Evolutionary conservation across 2,329 filamentous ascomycete genomes (phyloP).

Genomic region (Xylariaceae sp.): DNA sequence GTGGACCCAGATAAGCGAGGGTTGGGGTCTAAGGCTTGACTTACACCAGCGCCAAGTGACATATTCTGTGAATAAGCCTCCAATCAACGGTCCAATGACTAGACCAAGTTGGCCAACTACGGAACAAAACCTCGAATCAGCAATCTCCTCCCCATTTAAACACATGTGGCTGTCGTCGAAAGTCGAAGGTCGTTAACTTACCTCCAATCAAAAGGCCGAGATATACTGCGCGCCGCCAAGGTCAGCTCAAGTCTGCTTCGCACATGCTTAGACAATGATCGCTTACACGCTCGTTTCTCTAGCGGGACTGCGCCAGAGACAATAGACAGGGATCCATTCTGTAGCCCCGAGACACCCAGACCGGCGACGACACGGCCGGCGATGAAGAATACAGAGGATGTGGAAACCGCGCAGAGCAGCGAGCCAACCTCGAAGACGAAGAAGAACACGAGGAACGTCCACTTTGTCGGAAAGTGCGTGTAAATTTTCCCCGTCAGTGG

Average conservation of each 20-base stretch:
- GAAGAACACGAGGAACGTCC: slow-evolving; percentile 51
- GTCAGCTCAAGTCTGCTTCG: slow-evolving; percentile 1
- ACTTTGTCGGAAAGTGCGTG: slow-evolving; percentile 48
- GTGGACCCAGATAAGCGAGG: slow-evolving; percentile 21
- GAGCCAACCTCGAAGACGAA: slow-evolving; percentile 63
- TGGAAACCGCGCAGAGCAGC: slow-evolving; percentile 58
- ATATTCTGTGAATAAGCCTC: slow-evolving; percentile 30
- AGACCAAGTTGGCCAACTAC: slow-evolving; percentile 25
- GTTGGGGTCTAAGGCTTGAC: neutral
- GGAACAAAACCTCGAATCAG: slow-evolving; percentile 5
- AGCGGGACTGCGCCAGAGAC: slow-evolving; percentile 50
- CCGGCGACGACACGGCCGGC: slow-evolving; percentile 62
- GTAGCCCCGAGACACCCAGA: slow-evolving; percentile 57
- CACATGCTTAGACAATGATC: neutral
- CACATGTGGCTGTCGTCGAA: slow-evolving; percentile 5
- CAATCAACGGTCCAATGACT: slow-evolving; percentile 30
- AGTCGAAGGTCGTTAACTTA: slow-evolving; percentile 48
- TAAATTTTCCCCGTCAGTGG: slow-evolving; percentile 61
- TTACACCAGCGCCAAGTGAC: slow-evolving; percentile 33
- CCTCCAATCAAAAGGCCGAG: slow-evolving; percentile 56
- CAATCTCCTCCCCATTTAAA: neutral
- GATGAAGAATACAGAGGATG: slow-evolving; percentile 59
- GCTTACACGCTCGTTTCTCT: slow-evolving; percentile 49
- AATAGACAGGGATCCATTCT: slow-evolving; percentile 60
- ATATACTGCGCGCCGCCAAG: slow-evolving; percentile 18